These are phyloP conservation scores for Candida labiduridarum DNA, from an alignment of 1,139 yeast species.

Conservation along the genomic window DNA sequence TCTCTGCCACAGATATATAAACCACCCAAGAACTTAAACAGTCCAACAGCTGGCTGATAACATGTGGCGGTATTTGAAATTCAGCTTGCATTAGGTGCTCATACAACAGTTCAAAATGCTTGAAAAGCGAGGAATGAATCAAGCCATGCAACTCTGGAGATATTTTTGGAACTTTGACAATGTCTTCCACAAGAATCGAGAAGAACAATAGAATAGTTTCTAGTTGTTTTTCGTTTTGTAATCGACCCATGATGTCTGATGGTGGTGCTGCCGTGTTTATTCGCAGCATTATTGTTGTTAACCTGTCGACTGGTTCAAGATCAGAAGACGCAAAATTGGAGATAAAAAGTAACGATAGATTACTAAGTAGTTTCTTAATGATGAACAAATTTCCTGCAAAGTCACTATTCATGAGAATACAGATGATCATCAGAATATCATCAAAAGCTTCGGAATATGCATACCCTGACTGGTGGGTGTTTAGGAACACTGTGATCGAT, in stretches of 20 bases:
- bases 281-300: conserved; percentile 2
- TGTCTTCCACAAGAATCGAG: conserved; percentile 60
- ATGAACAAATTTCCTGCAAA: conserved; percentile 24
- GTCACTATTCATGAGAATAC: conserved; percentile 8
- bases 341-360: conserved; percentile 53
- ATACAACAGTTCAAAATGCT: conserved; percentile 10
- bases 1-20: conserved; percentile 37
- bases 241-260: neutral
- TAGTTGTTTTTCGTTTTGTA: conserved; percentile 9
- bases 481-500: conserved; percentile 62
- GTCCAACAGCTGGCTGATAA: conserved; percentile 25
- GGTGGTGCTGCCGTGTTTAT: neutral
- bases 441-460: conserved; percentile 11
- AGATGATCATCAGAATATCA: conserved; percentile 9
- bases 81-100: conserved; percentile 8
- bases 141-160: conserved; percentile 14
- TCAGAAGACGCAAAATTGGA: conserved; percentile 25
- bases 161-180: conserved; percentile 34
- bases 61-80: conserved; percentile 3
- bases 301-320: conserved; percentile 14
- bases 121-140: conserved; percentile 15
- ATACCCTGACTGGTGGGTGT: conserved; percentile 26
- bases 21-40: conserved; percentile 38
- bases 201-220: conserved; percentile 32
- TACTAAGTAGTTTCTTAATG: conserved; percentile 46